A percentile compares a stretch with the other conserved stretches of the same genome.
phyloP scores from a whole-genome alignment of 2,329 filamentous ascomycete species.

The Cercospora zeina region DNA sequence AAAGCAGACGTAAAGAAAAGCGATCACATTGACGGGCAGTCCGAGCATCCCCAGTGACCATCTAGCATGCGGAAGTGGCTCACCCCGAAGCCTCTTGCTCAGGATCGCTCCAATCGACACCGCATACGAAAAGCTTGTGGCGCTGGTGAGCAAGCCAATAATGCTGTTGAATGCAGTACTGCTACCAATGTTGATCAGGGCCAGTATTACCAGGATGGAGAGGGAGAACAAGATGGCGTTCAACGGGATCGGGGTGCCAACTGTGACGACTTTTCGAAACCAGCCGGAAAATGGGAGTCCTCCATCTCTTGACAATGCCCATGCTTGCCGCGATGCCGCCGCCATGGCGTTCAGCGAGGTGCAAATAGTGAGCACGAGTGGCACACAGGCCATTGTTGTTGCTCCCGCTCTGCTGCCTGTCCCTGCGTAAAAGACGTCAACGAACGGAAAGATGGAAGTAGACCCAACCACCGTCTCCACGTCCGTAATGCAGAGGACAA shows the following conservation, averaged over 20 bases:
- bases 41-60: conserved; percentile 22
- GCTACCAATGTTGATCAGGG: conserved; percentile 39
- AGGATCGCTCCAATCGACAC: conserved; percentile 25
- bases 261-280: conserved; percentile 17
- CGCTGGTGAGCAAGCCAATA: conserved; percentile 37
- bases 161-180: conserved; percentile 46
- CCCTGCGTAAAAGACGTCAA: conserved; percentile 37
- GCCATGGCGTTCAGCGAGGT: conserved; percentile 37
- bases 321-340: conserved; percentile 44
- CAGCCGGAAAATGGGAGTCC: conserved; percentile 43
- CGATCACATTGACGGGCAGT: conserved; percentile 23
- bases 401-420: conserved; percentile 19
- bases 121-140: conserved; percentile 21
- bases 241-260: conserved; percentile 27
- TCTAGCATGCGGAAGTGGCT: conserved; percentile 23
- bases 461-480: conserved; percentile 33
- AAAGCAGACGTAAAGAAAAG: conserved; percentile 18
- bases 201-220: conserved; percentile 31
- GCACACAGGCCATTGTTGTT: conserved; percentile 21
- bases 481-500: conserved; percentile 46
- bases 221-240: conserved; percentile 29
- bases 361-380: conserved; percentile 17
- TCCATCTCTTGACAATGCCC: conserved; percentile 45
- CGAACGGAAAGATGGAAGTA: conserved; percentile 38
- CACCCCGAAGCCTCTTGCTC: conserved; percentile 19